A percentile compares a stretch with the other conserved stretches of the same genome.
These are phyloP conservation scores for Malus sylvestris DNA, from an alignment of 306 rosid species.

Conservation along the genomic window DNA sequence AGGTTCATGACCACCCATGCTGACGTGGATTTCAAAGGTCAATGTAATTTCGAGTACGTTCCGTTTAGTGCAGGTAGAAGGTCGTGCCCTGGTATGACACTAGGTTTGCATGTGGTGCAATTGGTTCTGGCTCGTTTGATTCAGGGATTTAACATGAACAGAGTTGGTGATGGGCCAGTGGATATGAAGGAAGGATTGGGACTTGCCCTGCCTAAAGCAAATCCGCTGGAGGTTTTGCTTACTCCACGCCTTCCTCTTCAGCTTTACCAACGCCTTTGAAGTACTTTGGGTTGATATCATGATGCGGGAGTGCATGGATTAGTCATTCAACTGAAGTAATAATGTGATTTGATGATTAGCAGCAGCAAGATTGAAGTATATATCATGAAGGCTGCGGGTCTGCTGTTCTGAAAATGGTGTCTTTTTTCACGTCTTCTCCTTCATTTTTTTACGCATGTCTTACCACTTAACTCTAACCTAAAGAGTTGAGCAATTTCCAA, in stretches of 20 bases:
- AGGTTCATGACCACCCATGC: constrained; percentile 19
- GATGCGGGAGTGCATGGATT: not conserved
- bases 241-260: constrained; percentile 25
- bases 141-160: constrained; percentile 25
- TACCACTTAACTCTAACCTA: too few species aligned
- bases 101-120: constrained; percentile 20
- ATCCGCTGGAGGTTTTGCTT: constrained; percentile 9
- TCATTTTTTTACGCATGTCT: too few species aligned
- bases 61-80: constrained; percentile 32
- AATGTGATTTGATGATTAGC: too few species aligned
- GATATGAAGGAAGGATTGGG: constrained; percentile 33
- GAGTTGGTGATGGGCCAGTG: not conserved
- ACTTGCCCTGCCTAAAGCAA: constrained; percentile 19
- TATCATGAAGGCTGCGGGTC: too few species aligned
- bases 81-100: constrained; percentile 22
- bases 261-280: constrained; percentile 9
- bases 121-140: constrained; percentile 25
- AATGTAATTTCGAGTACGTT: constrained; percentile 15
- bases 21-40: not conserved
- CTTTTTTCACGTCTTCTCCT: too few species aligned
- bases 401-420: too few species aligned
- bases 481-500: not conserved
- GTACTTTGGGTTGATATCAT: not conserved
- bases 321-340: not conserved
- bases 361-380: too few species aligned